Evolutionary conservation across 139 green algal genomes (phyloP).

Genomic region (Spirogloea muscicola): DNA sequence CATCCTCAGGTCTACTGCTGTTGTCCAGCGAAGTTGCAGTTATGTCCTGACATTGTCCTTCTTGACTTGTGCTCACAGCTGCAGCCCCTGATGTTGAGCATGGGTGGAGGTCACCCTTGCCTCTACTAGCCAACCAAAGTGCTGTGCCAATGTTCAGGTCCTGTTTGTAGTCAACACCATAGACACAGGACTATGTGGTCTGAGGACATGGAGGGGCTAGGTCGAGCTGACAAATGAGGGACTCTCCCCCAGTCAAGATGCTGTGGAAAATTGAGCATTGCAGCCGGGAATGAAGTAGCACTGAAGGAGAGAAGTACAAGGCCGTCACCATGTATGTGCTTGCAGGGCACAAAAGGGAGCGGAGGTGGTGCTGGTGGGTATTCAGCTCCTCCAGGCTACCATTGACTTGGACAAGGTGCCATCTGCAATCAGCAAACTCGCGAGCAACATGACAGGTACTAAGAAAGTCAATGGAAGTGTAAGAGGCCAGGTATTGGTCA

Average conservation of each 20-base stretch:
- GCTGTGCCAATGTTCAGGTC: conserved; percentile 91
- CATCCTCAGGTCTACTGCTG: neutral
- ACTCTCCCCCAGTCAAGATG: neutral
- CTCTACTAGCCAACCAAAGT: conserved; percentile 67
- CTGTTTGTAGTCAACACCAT: conserved; percentile 1
- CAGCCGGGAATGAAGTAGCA: neutral
- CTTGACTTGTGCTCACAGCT: neutral
- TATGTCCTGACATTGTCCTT: neutral
- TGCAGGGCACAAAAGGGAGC: conserved; percentile 71
- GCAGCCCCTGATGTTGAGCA: neutral
- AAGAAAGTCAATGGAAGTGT: too few species aligned
- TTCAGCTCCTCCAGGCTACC: conserved; percentile 68
- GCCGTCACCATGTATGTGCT: conserved; percentile 75
- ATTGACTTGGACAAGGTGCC: conserved; percentile 80
- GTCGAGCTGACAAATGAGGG: neutral
- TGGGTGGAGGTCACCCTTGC: conserved; percentile 7
- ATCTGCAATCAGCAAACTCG: too few species aligned
- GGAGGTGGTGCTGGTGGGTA: conserved; percentile 50
- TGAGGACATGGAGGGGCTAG: neutral
- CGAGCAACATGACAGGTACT: too few species aligned
- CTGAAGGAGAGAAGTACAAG: neutral
- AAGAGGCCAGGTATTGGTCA: too few species aligned
- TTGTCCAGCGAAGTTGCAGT: neutral
- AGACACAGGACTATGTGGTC: neutral
- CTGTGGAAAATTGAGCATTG: neutral